Percentiles rank a stretch among this genome's conserved stretches.
These are phyloP conservation scores for Volvox reticuliferus DNA, from an alignment of 139 green algal genomes.

Conservation along the genomic window DNA sequence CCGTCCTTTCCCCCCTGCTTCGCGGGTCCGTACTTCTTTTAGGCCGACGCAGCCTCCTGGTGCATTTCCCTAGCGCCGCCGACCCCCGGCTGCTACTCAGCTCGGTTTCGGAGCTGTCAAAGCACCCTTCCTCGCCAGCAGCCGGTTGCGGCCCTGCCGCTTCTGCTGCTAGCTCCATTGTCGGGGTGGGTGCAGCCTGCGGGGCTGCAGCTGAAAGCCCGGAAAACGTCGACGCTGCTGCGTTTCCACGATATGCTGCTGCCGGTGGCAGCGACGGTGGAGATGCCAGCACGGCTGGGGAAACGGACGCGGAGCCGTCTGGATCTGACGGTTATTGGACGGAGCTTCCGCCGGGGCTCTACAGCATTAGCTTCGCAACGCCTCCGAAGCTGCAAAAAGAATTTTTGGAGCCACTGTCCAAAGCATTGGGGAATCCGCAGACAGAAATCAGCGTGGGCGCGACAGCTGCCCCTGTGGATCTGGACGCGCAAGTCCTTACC, in stretches of 20 bases:
- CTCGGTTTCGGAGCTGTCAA: conserved; percentile 44
- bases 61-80: conserved; percentile 61
- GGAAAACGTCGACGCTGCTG: background rate
- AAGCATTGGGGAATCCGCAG: too few relatives aligned
- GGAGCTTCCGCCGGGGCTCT: conserved; percentile 39
- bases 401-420: too few relatives aligned
- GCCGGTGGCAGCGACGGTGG: background rate
- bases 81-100: conserved; percentile 64
- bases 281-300: background rate
- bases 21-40: background rate
- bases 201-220: conserved; percentile 48
- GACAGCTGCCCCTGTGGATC: too few relatives aligned
- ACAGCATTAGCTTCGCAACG: conserved; percentile 9
- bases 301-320: background rate
- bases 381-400: background rate
- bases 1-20: too few relatives aligned
- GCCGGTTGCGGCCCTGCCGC: background rate
- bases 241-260: background rate
- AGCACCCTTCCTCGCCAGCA: background rate
- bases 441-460: too few relatives aligned
- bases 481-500: too few relatives aligned
- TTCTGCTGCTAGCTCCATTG: background rate
- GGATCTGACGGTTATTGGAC: conserved; percentile 32
- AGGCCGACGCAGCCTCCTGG: conserved; percentile 81
- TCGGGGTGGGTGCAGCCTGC: conserved; percentile 54